Evolutionary conservation across 2,329 filamentous ascomycete genomes (phyloP), one percentile per base, ranked within the genome.

Genomic region (Tolypocladium ovalisporum): DNA sequence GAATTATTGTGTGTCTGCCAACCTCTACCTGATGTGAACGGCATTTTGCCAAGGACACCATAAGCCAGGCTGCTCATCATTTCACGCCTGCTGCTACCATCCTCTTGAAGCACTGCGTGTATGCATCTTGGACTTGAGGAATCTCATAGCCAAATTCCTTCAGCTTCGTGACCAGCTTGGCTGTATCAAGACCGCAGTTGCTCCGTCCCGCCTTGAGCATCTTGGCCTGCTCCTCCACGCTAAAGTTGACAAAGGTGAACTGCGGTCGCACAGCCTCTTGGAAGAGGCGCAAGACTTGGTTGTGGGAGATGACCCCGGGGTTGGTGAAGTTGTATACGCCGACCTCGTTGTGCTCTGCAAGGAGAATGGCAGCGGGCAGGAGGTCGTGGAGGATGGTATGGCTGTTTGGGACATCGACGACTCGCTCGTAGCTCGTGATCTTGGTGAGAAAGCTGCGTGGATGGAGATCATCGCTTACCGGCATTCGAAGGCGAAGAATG

Each of bases 311-410:
- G 61, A 83, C 81, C 15, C 84, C 85, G 0, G 85, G 85, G 71
- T 87, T 88, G 59, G 84, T 87, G 69, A 87, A 87, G 73, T 88
- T 88, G 71, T 84, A 86, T 62, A 88, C 74, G 22, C 85, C 85
- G 1, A 78, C 81, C 47, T 86, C 84, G 44, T 74, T 72, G 70
- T 85, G 76, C 68, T 86, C 80, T 34, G 84, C 80, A 62, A 87
- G 71, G 52, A 84, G 67, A 60, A 87, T 75, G 2, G 82, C 79
- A 15, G 79, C 78, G 13, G 85, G 85, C 24, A 88, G 75, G 53
- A 88, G 79, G 64, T 87, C 82, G 61, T 79, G 76, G 51, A 88
- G 77, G 63, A 88, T 81, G 51, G 82, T 84, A 74, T 86, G 85
- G 70, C 82, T 85, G 72, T 88, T 87, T 22, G 83, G 84, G 54